A percentile compares a stretch with the other conserved stretches of the same genome.
Evolutionary conservation across 371 early-diverging fungal genomes (phyloP).

Genomic region (Lichtheimia ornata): DNA sequence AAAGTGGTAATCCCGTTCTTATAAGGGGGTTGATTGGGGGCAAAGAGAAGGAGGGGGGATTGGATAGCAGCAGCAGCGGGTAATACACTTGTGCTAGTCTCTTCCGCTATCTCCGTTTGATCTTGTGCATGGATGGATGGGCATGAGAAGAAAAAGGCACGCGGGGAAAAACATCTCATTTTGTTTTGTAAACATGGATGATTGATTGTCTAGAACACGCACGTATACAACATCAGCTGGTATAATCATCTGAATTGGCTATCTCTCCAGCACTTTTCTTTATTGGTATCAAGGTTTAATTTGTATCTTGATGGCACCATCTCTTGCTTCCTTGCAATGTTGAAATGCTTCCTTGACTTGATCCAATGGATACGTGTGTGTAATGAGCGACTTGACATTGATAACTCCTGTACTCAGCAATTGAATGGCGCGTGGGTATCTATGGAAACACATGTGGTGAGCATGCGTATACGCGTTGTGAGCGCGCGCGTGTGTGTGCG

Average conservation of each 20-base stretch:
- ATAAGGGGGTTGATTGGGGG: too few species aligned
- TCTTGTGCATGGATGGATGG: too few species aligned
- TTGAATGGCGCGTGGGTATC: constrained; percentile 46
- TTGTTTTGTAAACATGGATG: too few species aligned
- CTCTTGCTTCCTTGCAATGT: constrained; percentile 39
- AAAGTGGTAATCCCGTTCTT: too few species aligned
- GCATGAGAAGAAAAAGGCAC: too few species aligned
- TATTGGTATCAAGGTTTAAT: constrained; percentile 22
- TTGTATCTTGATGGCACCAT: constrained; percentile 50
- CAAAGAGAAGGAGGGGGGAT: too few species aligned
- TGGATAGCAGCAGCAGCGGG: too few species aligned
- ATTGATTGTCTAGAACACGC: neutral
- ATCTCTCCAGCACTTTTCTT: too few species aligned
- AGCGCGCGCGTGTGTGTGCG: too few species aligned
- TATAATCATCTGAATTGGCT: neutral
- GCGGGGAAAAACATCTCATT: too few species aligned
- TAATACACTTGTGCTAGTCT: too few species aligned
- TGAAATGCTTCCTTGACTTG: constrained; percentile 44
- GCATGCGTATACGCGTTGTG: neutral
- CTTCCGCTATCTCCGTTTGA: too few species aligned
- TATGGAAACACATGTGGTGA: constrained; percentile 12
- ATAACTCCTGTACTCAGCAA: constrained; percentile 42
- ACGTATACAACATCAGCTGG: constrained; percentile 2
- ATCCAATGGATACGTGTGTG: constrained; percentile 43
- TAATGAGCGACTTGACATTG: constrained; percentile 47